phyloP scores from a whole-genome alignment of 2,329 filamentous ascomycete genomes.

The Incumbomyces delicatus region DNA sequence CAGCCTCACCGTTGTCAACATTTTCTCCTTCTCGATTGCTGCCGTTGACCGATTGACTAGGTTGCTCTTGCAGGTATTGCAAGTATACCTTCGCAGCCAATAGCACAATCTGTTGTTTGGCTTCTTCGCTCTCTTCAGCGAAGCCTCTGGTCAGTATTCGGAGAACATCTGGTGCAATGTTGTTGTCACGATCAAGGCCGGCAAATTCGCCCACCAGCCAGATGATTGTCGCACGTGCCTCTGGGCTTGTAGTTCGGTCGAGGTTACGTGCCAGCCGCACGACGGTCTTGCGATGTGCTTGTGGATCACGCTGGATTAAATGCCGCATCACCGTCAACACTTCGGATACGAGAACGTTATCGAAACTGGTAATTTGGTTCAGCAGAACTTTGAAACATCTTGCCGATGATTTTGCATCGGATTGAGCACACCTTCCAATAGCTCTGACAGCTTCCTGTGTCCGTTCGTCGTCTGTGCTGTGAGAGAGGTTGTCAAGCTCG shows the following conservation, averaged over 20 bases:
- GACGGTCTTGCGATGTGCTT: slow-evolving; percentile 72
- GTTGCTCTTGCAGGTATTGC: slow-evolving; percentile 55
- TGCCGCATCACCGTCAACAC: slow-evolving; percentile 91
- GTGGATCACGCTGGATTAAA: slow-evolving; percentile 82
- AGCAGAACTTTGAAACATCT: slow-evolving; percentile 76
- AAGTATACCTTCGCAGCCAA: slow-evolving; percentile 95
- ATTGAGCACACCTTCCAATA: slow-evolving; percentile 86
- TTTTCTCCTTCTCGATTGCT: slow-evolving; percentile 1
- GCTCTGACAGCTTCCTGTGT: slow-evolving; percentile 85
- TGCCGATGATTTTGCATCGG: slow-evolving; percentile 57
- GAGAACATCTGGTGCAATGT: slow-evolving; percentile 85
- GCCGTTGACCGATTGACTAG: slow-evolving; percentile 12
- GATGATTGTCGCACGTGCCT: slow-evolving; percentile 86
- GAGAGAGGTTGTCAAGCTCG: slow-evolving; percentile 88
- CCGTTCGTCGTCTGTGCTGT: slow-evolving; percentile 61
- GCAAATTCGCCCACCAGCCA: slow-evolving; percentile 96
- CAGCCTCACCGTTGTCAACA: slow-evolving; percentile 21
- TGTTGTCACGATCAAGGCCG: slow-evolving; percentile 67
- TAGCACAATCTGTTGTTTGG: slow-evolving; percentile 83
- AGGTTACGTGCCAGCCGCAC: slow-evolving; percentile 83
- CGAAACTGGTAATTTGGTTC: slow-evolving; percentile 76
- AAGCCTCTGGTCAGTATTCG: slow-evolving; percentile 82
- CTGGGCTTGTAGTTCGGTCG: slow-evolving; percentile 75
- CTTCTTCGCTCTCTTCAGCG: slow-evolving; percentile 68
- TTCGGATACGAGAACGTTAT: slow-evolving; percentile 77